These are phyloP conservation scores for Pseudonitzschia multistriata DNA, from an alignment of 108 stramenopile genomes.

Conservation along the genomic window DNA sequence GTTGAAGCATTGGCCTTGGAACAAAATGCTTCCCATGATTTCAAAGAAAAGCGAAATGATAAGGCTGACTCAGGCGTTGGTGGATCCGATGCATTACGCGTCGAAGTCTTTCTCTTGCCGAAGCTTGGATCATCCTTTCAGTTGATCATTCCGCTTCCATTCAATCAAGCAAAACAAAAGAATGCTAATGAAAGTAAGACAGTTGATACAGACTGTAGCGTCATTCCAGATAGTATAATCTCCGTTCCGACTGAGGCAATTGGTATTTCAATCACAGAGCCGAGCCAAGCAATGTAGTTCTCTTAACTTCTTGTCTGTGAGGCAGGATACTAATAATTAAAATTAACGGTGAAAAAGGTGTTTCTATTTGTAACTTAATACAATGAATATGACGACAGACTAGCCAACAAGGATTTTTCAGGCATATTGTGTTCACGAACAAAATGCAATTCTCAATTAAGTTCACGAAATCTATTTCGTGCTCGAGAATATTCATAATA, in stretches of 20 bases:
- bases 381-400: too few relatives aligned
- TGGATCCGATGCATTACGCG: background rate
- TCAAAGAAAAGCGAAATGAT: background rate
- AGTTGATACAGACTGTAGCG: background rate
- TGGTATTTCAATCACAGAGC: background rate
- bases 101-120: slow-evolving; percentile 20
- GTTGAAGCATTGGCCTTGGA: background rate
- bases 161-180: background rate
- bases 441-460: too few relatives aligned
- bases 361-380: too few relatives aligned
- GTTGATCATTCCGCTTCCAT: slow-evolving; percentile 5
- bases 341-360: too few relatives aligned
- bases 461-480: too few relatives aligned
- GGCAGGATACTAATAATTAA: too few relatives aligned
- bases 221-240: background rate
- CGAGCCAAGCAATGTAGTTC: background rate
- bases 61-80: background rate
- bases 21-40: background rate
- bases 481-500: too few relatives aligned
- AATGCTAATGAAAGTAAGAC: background rate
- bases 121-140: slow-evolving; percentile 25
- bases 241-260: slow-evolving; percentile 3
- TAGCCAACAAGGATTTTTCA: too few relatives aligned
- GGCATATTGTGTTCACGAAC: too few relatives aligned
- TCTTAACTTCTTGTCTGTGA: too few relatives aligned